Percentiles rank a stretch among this genome's conserved stretches.
phyloP scores from a whole-genome alignment of 2,329 filamentous ascomycete species.

The Nectriaceae sp. region DNA sequence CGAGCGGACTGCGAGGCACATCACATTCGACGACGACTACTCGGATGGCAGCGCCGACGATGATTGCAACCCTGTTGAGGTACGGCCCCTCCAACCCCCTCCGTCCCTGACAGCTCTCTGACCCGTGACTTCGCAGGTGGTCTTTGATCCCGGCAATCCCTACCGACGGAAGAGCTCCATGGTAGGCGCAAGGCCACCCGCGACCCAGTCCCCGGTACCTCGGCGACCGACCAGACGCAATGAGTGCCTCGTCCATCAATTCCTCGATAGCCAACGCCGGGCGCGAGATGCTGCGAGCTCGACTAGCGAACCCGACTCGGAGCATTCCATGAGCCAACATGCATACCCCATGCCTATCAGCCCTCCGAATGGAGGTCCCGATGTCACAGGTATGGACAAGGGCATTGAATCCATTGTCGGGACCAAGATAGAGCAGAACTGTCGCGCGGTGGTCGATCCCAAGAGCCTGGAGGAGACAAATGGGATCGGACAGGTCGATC shows the following conservation, averaged over 20 bases:
- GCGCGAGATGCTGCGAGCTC: conserved; percentile 30
- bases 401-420: conserved; percentile 24
- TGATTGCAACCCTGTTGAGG: conserved; percentile 49
- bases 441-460: conserved; percentile 39
- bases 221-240: conserved; percentile 37
- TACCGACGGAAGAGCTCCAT: conserved; percentile 69
- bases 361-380: conserved; percentile 12
- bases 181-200: conserved; percentile 53
- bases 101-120: neutral
- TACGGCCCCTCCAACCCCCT: conserved; percentile 27
- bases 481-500: conserved; percentile 54
- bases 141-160: conserved; percentile 61
- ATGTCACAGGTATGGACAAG: conserved; percentile 16
- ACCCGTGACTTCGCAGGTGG: conserved; percentile 46
- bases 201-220: conserved; percentile 40
- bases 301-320: conserved; percentile 28
- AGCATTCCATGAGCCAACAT: conserved; percentile 32
- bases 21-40: conserved; percentile 37
- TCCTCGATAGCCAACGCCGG: conserved; percentile 58
- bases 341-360: conserved; percentile 19
- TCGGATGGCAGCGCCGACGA: conserved; percentile 54
- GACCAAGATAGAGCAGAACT: conserved; percentile 24
- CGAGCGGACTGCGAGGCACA: conserved; percentile 21
- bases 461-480: conserved; percentile 42
- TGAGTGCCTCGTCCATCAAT: conserved; percentile 66